Conservation (phyloP, 805 yeast species). For the Candida incommunis region DNA sequence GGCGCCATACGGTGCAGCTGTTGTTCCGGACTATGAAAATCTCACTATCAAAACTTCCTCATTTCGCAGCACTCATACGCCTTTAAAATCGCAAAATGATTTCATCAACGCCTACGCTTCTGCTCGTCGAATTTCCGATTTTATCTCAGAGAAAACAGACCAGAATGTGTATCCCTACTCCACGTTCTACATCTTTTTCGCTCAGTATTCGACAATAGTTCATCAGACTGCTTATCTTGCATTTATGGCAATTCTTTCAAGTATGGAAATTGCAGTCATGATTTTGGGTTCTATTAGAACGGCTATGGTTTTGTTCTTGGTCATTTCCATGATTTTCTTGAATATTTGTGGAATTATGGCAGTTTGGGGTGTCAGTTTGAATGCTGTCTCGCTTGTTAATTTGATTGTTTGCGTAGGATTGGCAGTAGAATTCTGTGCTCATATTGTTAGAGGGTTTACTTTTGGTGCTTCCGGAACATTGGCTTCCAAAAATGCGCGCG, state of each 20-base stretch:
- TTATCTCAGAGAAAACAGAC: conserved; percentile 25
- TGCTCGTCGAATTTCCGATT: conserved; percentile 51
- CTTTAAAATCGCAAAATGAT: conserved; percentile 70
- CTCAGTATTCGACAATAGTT: conserved; percentile 63
- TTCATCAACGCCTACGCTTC: conserved; percentile 69
- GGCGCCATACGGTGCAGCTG: conserved; percentile 67
- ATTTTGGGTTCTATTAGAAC: conserved; percentile 56
- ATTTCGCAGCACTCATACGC: conserved; percentile 70
- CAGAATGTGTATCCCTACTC: conserved; percentile 75
- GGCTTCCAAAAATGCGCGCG: conserved; percentile 20
- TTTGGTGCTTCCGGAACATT: conserved; percentile 19
- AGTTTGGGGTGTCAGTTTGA: conserved; percentile 58
- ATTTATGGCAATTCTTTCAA: conserved; percentile 20
- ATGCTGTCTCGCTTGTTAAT: conserved; percentile 83
- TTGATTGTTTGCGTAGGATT: conserved; percentile 85
- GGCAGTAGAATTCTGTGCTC: conserved; percentile 87
- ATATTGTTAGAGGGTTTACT: conserved; percentile 67
- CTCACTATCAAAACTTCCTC: conserved; percentile 37
- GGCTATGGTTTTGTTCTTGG: conserved; percentile 39
- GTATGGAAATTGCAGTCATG: conserved; percentile 30
- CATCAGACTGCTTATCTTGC: conserved; percentile 37
- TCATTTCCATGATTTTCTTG: conserved; percentile 49
- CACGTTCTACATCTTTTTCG: conserved; percentile 85
- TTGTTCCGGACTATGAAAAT: conserved; percentile 29
- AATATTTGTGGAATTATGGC: conserved; percentile 76